Evolutionary conservation across 2,329 filamentous ascomycete species (phyloP).

Genomic region (Colletotrichum orchidophilum): DNA sequence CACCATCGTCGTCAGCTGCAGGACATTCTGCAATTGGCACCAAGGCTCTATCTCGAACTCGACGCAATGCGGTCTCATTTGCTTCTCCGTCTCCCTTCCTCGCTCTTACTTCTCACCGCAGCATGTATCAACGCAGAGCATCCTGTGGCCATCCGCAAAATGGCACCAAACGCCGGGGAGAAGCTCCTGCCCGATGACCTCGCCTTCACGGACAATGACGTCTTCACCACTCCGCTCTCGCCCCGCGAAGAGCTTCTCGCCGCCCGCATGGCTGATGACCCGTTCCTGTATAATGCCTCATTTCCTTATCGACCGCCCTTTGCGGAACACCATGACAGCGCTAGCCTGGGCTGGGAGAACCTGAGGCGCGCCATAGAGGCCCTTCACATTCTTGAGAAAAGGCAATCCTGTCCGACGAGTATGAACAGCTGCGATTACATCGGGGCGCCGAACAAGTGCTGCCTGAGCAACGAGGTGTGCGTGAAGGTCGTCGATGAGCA

Average conservation of each 20-base stretch:
- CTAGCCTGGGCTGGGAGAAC: slow-evolving; percentile 39
- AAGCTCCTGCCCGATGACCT: slow-evolving; percentile 79
- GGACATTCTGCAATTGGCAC: not conserved
- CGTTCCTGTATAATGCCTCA: slow-evolving; percentile 29
- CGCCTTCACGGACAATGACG: slow-evolving; percentile 50
- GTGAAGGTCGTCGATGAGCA: slow-evolving; percentile 69
- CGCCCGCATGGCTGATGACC: slow-evolving; percentile 40
- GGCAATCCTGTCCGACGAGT: slow-evolving; percentile 74
- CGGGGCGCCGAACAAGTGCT: slow-evolving; percentile 77
- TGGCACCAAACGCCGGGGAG: slow-evolving; percentile 74
- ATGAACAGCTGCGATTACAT: slow-evolving; percentile 73
- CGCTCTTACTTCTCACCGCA: slow-evolving; percentile 57
- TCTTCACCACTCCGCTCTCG: slow-evolving; percentile 33
- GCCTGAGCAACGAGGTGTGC: slow-evolving; percentile 72
- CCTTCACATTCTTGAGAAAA: slow-evolving; percentile 59
- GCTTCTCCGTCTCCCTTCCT: slow-evolving; percentile 51
- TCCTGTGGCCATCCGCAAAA: slow-evolving; percentile 76
- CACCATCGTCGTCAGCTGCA: not conserved
- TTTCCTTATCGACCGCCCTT: slow-evolving; percentile 59
- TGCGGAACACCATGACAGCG: slow-evolving; percentile 53
- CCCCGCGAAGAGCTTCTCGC: slow-evolving; percentile 43
- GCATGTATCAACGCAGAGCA: slow-evolving; percentile 48
- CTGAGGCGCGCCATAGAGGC: slow-evolving; percentile 57
- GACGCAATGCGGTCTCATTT: slow-evolving; percentile 50
- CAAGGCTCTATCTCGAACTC: not conserved